Base-by-base conservation (phyloP, 495 filamentous ascomycete species). In the Annulohypoxylon nitens region DNA sequence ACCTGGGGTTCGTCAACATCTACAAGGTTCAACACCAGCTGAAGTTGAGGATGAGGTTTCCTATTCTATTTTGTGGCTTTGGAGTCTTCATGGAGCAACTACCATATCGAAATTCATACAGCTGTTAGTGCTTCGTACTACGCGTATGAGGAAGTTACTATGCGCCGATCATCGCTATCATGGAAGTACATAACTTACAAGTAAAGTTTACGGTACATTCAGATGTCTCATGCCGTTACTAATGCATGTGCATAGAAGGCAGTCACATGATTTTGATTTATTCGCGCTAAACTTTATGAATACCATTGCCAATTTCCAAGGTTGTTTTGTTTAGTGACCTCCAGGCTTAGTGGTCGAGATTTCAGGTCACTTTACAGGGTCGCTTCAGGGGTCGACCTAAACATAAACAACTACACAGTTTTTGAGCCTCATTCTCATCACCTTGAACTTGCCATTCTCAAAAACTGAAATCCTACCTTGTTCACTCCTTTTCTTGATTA, bases 381-480 rank as follows among this genome's bases (percentile, higher is more conserved):
- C 55, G 23, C 36, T 41, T 59, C 34, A 41, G 10, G 4, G 55
- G 59, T 33, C 41, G 26, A 12, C 30, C 26, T 53, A 53, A 64
- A 64, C 48, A 64, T 54, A 54, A 64, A 53, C 61, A 64, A 37
- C 14, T 1, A 51, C 18, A 25, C 2, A 58, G 16, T 61, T 7
- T 53, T 66, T 67, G 43, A 66, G 48, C 64, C 65, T 67, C 70
- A 73, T 36, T 45, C 43, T 60, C 16, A 9, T 14, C 2, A 25
- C 50, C 33, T 64, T 68, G 68, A 63, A 72, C 48, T 14, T 20
- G 8, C 37, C 4, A 14, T 8, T 63, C 3, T 16, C 33, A 41
- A 23, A 23, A 12, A 9, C 25, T 50, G 41, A 14, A 2, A 12
- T 30, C 37, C 36, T 5, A 10, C 23, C 0, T 30, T 14, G 23